Evolutionary conservation across 305 asterid species (phyloP).

Genomic region (Solanum hybrid): DNA sequence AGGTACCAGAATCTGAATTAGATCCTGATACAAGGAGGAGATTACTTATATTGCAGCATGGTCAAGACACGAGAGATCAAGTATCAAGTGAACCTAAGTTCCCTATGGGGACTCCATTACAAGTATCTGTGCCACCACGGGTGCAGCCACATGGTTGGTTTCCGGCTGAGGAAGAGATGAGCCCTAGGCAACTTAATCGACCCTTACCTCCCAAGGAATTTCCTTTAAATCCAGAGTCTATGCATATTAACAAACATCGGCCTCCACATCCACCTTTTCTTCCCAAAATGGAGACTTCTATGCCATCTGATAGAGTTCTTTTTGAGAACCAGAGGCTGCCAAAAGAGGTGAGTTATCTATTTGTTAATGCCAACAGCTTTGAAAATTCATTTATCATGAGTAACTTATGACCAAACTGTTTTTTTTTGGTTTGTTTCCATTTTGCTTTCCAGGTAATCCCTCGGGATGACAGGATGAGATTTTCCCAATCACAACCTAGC

Average conservation of each 20-base stretch:
- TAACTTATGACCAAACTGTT: slow-evolving; percentile 7
- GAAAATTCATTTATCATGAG: neutral
- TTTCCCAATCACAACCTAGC: slow-evolving; percentile 47
- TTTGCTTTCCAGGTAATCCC: slow-evolving; percentile 44
- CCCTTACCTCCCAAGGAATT: slow-evolving; percentile 51
- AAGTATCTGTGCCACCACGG: slow-evolving; percentile 44
- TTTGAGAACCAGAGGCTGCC: slow-evolving; percentile 59
- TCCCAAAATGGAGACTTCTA: slow-evolving; percentile 49
- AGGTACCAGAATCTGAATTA: slow-evolving; percentile 94
- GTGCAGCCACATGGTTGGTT: slow-evolving; percentile 71
- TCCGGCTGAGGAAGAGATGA: slow-evolving; percentile 74
- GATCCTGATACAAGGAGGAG: slow-evolving; percentile 99
- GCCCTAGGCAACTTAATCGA: slow-evolving; percentile 47
- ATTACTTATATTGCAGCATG: slow-evolving; percentile 89
- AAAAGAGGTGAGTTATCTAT: slow-evolving; percentile 50
- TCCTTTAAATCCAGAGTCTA: slow-evolving; percentile 41
- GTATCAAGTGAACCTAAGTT: slow-evolving; percentile 59
- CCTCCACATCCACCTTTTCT: slow-evolving; percentile 54
- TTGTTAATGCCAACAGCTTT: neutral
- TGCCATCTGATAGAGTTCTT: slow-evolving; percentile 50
- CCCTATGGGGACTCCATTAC: slow-evolving; percentile 55
- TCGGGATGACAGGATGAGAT: slow-evolving; percentile 58
- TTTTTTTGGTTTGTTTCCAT: slow-evolving; percentile 3
- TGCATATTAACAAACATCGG: slow-evolving; percentile 51
- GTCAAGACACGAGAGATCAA: slow-evolving; percentile 79